Base-by-base conservation (phyloP, 1,284 basidiomycete genomes). In the Puccinia hordei region DNA sequence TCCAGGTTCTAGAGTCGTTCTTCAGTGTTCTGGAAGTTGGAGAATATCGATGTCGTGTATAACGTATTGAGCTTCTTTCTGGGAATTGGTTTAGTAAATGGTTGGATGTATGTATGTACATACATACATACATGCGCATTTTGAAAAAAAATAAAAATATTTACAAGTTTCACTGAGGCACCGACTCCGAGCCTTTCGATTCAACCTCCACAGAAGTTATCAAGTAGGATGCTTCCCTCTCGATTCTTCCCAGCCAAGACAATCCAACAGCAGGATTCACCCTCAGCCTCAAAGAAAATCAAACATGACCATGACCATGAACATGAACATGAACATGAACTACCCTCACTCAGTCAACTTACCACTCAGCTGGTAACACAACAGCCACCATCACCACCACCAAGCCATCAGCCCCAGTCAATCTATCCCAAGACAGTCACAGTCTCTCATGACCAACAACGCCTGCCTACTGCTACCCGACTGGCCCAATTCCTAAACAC, bases 401-500 rank as follows among this genome's bases (percentile, higher is more conserved):
- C 2, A 49, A 17, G 46, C 17, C 35, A 33, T 5, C 12, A 51
- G 8, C n/a, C n/a, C n/a, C n/a, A 69, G 33, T 24, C 35, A 65
- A 65, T 15, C 30, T 33, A 65, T 38, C 19, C 61, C 15, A n/a
- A 68, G 15, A 33, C n/a, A 51, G 22, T 9, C 4, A 51, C 41
- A 12, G 19, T n/a, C n/a, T n/a, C n/a, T n/a, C n/a, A 41, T 3
- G 5, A 38, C 1, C 24, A 73, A 17, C 3, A 24, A 10, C 30
- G 72, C 41, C 41, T 13, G 57, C 55, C 72, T 22, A 73, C 55
- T 55, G 33, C 24, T 2, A 59, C 72, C 4, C 53, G 57, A n/a
- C 55, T 73, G 33, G 72, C 53, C 6, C 30, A 55, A 46, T 73
- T 73, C 57, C 19, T 59, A 46, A 51, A 38, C 68, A 51, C 68